Percentiles rank a stretch among this genome's conserved stretches.
Evolutionary conservation across 2,329 filamentous ascomycete genomes (phyloP).

Genomic region (Allantophomopsis lycopodina): DNA sequence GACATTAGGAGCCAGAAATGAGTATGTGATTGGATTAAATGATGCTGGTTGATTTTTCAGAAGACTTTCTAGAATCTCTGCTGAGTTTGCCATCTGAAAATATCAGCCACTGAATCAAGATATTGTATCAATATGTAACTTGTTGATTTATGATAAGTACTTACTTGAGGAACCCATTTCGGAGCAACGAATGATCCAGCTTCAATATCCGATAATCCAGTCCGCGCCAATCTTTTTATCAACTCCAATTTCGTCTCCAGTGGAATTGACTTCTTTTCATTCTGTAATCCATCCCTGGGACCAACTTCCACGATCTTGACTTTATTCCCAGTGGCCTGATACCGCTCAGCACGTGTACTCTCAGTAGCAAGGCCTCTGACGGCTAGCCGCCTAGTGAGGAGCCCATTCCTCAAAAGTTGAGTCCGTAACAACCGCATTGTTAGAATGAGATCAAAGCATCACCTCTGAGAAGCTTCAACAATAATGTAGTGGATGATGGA

Average conservation of each 20-base stretch:
- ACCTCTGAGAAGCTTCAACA: too few relatives aligned
- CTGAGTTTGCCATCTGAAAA: constrained; percentile 63
- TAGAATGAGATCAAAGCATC: too few relatives aligned
- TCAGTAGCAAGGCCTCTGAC: neutral
- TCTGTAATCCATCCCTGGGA: constrained; percentile 76
- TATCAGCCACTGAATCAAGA: constrained; percentile 1
- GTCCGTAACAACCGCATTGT: too few relatives aligned
- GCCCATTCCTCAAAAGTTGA: too few relatives aligned
- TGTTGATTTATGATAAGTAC: constrained; percentile 2
- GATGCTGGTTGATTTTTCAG: constrained; percentile 42
- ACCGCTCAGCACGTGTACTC: constrained; percentile 1
- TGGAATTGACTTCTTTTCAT: constrained; percentile 61
- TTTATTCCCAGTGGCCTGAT: constrained; percentile 12
- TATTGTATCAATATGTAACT: neutral
- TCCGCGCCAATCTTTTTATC: constrained; percentile 52
- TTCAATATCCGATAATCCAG: constrained; percentile 63
- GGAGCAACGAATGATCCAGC: constrained; percentile 73
- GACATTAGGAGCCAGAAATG: constrained; percentile 67
- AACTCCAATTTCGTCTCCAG: constrained; percentile 64
- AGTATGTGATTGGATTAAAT: constrained; percentile 50
- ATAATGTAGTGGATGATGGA: too few relatives aligned
- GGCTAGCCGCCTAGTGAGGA: too few relatives aligned
- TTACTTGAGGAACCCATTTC: constrained; percentile 72
- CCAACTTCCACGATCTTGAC: constrained; percentile 70
- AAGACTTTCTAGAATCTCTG: constrained; percentile 58